A percentile compares a stretch with the other conserved stretches of the same genome.
Evolutionary conservation across 495 filamentous ascomycete genomes (phyloP).

Genomic region (Penicillium fimorum): DNA sequence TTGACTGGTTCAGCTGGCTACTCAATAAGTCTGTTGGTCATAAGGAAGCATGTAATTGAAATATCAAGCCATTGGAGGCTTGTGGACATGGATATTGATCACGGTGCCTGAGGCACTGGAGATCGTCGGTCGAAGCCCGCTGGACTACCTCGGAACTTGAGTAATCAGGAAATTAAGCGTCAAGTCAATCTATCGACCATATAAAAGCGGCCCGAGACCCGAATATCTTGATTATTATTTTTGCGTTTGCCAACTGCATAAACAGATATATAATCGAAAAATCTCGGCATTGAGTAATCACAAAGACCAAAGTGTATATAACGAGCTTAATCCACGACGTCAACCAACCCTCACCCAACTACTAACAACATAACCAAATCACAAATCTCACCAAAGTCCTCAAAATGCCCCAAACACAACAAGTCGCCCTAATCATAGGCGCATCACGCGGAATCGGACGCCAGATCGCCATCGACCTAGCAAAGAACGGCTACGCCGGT

Average conservation of each 20-base stretch:
- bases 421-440: slow-evolving; percentile 69
- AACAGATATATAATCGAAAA: background rate
- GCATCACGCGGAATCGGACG: slow-evolving; percentile 77
- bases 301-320: background rate
- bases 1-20: background rate
- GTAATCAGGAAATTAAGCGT: slow-evolving; percentile 14
- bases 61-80: background rate
- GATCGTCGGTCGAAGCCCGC: background rate
- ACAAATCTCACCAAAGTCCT: background rate
- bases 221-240: slow-evolving; percentile 5
- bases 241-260: background rate
- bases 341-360: background rate
- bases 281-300: background rate
- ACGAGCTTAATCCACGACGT: background rate
- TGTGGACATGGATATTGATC: too few species aligned
- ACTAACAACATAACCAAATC: background rate
- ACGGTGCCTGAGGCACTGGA: background rate
- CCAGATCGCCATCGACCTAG: slow-evolving; percentile 74
- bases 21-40: background rate
- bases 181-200: background rate
- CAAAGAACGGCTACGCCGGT: slow-evolving; percentile 69
- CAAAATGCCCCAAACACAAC: slow-evolving; percentile 20
- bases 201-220: background rate
- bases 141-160: slow-evolving; percentile 11
- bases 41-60: background rate